Evolutionary conservation across 495 filamentous ascomycete genomes (phyloP).

Genomic region (Podospora sp.): DNA sequence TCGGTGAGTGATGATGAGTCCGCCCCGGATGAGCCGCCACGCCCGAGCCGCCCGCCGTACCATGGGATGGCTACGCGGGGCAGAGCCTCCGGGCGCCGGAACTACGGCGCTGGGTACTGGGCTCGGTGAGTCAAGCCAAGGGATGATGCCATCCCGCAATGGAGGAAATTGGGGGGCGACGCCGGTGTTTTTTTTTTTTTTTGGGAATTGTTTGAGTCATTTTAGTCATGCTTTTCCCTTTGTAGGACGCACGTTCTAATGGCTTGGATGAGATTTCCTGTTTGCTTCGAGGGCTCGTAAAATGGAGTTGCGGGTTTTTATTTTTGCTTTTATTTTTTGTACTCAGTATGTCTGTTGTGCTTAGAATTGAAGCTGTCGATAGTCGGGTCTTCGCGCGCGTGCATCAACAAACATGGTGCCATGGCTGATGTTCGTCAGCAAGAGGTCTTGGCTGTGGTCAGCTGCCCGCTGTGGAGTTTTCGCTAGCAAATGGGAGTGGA

Average conservation of each 20-base stretch:
- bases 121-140: no score
- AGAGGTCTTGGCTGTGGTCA: background rate
- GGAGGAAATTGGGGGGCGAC: background rate
- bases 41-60: no score
- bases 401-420: background rate
- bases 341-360: no score
- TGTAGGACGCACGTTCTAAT: background rate
- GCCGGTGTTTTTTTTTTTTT: background rate
- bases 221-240: background rate
- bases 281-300: background rate
- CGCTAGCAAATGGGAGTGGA: background rate
- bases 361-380: background rate
- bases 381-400: background rate
- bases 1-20: no score
- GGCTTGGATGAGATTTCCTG: background rate
- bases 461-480: background rate
- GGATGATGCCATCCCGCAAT: no score
- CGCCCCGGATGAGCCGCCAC: no score
- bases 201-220: background rate
- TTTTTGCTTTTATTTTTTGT: background rate
- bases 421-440: background rate
- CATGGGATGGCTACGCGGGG: no score
- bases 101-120: no score
- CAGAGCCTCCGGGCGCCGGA: no score
- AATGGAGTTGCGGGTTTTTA: background rate